These are phyloP conservation scores for Penicillium sp. DNA, from an alignment of 2,329 filamentous ascomycete genomes.

Conservation along the genomic window DNA sequence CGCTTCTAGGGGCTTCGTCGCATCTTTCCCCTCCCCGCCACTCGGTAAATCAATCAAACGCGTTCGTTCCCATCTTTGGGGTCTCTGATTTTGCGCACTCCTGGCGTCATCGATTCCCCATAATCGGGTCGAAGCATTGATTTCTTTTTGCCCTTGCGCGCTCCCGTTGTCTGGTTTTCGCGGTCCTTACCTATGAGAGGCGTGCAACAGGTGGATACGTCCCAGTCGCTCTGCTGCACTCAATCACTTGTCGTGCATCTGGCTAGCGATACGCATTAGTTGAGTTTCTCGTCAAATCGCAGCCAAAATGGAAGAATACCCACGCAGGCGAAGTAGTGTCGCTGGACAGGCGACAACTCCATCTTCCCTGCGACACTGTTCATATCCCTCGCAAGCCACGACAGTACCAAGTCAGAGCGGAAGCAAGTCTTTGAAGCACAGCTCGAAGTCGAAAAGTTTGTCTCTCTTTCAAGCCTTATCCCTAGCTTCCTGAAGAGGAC, in stretches of 20 bases:
- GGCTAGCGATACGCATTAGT: conserved; percentile 32
- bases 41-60: conserved; percentile 16
- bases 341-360: conserved; percentile 29
- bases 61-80: conserved; percentile 18
- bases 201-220: conserved; percentile 22
- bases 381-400: conserved; percentile 31
- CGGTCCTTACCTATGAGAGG: conserved; percentile 14
- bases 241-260: conserved; percentile 29
- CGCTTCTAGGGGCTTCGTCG: neutral
- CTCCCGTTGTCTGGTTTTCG: conserved; percentile 18
- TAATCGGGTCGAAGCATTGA: conserved; percentile 19
- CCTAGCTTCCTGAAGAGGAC: conserved; percentile 14
- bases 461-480: conserved; percentile 8
- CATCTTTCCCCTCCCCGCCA: conserved; percentile 8
- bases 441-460: conserved; percentile 30
- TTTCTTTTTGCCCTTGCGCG: conserved; percentile 25
- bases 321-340: conserved; percentile 31
- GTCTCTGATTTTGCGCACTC: conserved; percentile 11
- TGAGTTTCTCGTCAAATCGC: conserved; percentile 19
- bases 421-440: conserved; percentile 26
- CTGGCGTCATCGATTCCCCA: conserved; percentile 17
- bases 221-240: conserved; percentile 24
- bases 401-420: conserved; percentile 22
- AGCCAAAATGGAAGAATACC: conserved; percentile 33
- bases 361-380: conserved; percentile 28